Conservation (phyloP, 176 grass and related monocot species). For the Calamus simplicifolius region DNA sequence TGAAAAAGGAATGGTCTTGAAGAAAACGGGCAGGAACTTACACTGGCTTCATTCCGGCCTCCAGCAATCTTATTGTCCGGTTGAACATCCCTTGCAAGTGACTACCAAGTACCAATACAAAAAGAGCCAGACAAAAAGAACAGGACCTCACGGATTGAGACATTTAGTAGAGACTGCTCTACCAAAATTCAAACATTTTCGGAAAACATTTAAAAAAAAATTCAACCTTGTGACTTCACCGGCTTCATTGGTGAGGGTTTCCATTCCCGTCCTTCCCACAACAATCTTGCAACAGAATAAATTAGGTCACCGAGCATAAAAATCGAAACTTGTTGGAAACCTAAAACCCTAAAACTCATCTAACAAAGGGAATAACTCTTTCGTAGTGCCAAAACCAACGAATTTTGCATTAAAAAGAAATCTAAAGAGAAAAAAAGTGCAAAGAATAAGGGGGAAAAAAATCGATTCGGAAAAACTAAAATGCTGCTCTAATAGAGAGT, state of each 20-base stretch:
- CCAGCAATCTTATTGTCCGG: conserved; percentile 71
- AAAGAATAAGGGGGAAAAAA: too few species aligned
- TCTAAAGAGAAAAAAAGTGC: too few species aligned
- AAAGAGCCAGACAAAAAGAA: too few species aligned
- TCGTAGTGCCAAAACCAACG: too few species aligned
- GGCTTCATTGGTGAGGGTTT: conserved; percentile 69
- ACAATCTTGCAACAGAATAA: conserved; percentile 40
- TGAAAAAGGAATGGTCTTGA: neutral
- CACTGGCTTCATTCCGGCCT: conserved; percentile 94
- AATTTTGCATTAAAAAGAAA: too few species aligned
- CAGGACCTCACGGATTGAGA: too few species aligned
- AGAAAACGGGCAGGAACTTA: conserved; percentile 24
- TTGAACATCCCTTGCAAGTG: conserved; percentile 94
- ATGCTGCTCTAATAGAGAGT: neutral
- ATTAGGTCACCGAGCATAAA: neutral
- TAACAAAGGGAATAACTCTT: too few species aligned
- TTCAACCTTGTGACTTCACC: conserved; percentile 78
- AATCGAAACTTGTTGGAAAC: too few species aligned
- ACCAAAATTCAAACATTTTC: too few species aligned
- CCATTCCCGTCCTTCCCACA: conserved; percentile 71
- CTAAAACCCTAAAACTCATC: too few species aligned
- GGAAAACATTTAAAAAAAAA: neutral
- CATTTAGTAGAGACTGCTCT: too few species aligned
- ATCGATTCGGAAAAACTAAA: too few species aligned
- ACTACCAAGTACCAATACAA: conserved; percentile 20